A percentile compares a stretch with the other conserved stretches of the same genome.
Conservation (phyloP, 73 alveolate genomes). For the Paramecium biaurelia region DNA sequence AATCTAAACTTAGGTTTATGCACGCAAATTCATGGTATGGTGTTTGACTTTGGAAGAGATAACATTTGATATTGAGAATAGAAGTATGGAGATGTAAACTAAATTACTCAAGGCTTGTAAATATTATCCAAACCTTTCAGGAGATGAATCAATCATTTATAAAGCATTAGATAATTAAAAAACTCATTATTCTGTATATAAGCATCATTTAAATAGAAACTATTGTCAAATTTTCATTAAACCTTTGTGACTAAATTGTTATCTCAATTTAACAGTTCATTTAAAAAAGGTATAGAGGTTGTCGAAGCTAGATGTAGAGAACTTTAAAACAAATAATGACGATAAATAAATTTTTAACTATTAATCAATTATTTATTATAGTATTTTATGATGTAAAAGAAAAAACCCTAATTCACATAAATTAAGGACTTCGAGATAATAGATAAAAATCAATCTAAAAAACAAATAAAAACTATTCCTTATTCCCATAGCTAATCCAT, state of each 20-base stretch:
- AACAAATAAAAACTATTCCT: not conserved
- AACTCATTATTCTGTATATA: not conserved
- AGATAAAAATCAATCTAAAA: not conserved
- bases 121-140: not conserved
- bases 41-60: conserved; percentile 33
- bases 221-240: not conserved
- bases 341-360: not conserved
- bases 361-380: not conserved
- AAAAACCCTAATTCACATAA: not conserved
- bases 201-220: not conserved
- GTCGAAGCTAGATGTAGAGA: conserved; percentile 52
- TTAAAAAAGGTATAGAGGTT: not conserved
- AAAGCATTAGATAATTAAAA: conserved; percentile 26
- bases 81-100: conserved; percentile 27
- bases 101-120: not conserved
- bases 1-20: not conserved
- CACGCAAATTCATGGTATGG: conserved; percentile 24
- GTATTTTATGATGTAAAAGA: not conserved
- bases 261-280: conserved; percentile 5
- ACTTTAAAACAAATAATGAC: conserved; percentile 7
- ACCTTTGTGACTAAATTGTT: not conserved
- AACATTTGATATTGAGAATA: not conserved
- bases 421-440: not conserved
- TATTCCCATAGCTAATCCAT: not conserved
- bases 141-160: not conserved